Evolutionary conservation across 2,329 filamentous ascomycete genomes (phyloP), one percentile per base, ranked within the genome.

Genomic region (Immersiporthe knoxdaviesiana): DNA sequence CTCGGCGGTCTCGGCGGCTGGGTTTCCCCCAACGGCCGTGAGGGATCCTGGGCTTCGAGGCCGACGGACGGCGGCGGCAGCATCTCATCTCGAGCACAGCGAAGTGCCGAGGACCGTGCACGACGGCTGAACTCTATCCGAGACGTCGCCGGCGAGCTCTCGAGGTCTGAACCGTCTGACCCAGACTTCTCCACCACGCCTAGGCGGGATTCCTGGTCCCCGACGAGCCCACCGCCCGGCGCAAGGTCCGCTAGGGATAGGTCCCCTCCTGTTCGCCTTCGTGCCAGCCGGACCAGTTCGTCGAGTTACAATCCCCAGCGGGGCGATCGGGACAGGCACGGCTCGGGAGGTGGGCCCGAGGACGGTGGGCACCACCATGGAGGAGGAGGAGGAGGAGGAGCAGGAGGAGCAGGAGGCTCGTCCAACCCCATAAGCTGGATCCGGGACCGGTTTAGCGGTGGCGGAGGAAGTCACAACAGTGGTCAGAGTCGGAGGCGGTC

Each of bases 41-140:
- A 47, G n/a, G 44, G 21, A 10, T 11, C 21, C 44, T 47, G 44
- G 44, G 21, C 7, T 47, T n/a, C 18, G 3, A 47, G 44, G 21
- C 1, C 44, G 44, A 21, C 44, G 7, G 14, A 18, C 21, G 58
- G 50, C 39, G 60, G 18, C 30, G 11, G 41, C 18, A 41, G 37
- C 54, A 59, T 68, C 32, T 37, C 65, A 37, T 68, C 37, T 27
- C 60, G 71, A 54, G 16, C 27, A 27, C 39, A 44, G 10, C 73
- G 72, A 12, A 73, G 54, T 44, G 65, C 60, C 3, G 66, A 71
- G 54, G 73, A 76, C 39, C 58, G 56, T 24, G 63, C 56, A 50
- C 58, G 62, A 7, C 74, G 77, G 0, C 71, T 77, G 6, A 73
- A 74, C 35, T 66, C 74, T 0, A 75, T 78, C 61, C 74, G 75